phyloP scores from a whole-genome alignment of 1,139 yeast genomes.

The Pichia sp. region DNA sequence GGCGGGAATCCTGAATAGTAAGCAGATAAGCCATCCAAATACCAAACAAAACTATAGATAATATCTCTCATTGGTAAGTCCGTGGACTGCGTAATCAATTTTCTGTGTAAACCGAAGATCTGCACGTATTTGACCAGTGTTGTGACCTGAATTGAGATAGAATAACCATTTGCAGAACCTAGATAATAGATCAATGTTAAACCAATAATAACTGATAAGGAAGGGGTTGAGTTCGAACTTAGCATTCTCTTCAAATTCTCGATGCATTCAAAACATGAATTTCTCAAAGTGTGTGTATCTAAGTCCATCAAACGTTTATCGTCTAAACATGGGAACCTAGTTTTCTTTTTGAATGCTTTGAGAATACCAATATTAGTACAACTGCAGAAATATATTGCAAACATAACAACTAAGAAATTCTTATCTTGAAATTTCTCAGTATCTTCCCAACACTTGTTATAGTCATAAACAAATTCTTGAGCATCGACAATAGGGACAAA shows the following conservation, averaged over 20 bases:
- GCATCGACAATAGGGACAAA: slow-evolving; percentile 24
- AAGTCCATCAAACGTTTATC: neutral
- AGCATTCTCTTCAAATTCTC: slow-evolving; percentile 20
- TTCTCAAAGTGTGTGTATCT: slow-evolving; percentile 16
- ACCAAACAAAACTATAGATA: slow-evolving; percentile 24
- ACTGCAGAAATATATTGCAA: slow-evolving; percentile 23
- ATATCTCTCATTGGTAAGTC: slow-evolving; percentile 19
- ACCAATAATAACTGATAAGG: slow-evolving; percentile 21
- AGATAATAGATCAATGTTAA: slow-evolving; percentile 23
- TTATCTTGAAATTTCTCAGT: slow-evolving; percentile 11
- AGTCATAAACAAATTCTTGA: slow-evolving; percentile 21
- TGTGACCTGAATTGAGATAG: slow-evolving; percentile 12
- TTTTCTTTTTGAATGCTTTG: slow-evolving; percentile 4
- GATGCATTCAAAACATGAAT: slow-evolving; percentile 18
- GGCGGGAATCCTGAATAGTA: slow-evolving; percentile 26
- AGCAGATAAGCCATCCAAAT: slow-evolving; percentile 22
- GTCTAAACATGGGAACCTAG: neutral
- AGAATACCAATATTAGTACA: slow-evolving; percentile 19
- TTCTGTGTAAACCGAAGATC: slow-evolving; percentile 23
- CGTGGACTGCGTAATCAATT: slow-evolving; percentile 8
- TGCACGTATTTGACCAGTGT: slow-evolving; percentile 19
- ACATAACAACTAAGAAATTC: slow-evolving; percentile 20
- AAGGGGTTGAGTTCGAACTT: slow-evolving; percentile 20
- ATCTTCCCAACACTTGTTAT: slow-evolving; percentile 18
- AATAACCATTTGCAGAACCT: slow-evolving; percentile 23